Conservation (phyloP, 2,329 filamentous ascomycete species). For the Penicillium sp. region DNA sequence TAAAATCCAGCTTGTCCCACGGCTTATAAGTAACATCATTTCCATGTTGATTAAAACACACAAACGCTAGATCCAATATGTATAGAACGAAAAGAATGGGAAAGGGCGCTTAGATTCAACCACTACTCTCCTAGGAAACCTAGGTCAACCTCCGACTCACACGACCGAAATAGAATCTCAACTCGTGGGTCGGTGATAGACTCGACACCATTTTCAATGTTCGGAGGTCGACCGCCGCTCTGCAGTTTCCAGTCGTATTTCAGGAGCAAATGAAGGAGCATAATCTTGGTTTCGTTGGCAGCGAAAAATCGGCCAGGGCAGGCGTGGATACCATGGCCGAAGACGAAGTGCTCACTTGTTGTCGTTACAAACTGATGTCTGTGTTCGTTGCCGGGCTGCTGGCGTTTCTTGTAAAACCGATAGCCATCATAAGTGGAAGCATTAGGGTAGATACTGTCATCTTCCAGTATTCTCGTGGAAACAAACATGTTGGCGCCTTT, state of each 20-base stretch:
- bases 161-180: slow-evolving; percentile 26
- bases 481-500: slow-evolving; percentile 26
- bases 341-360: slow-evolving; percentile 29
- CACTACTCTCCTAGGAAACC: slow-evolving; percentile 17
- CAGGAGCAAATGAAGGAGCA: slow-evolving; percentile 50
- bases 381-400: slow-evolving; percentile 30
- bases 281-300: slow-evolving; percentile 55
- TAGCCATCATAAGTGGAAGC: slow-evolving; percentile 34
- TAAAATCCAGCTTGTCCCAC: neutral
- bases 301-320: slow-evolving; percentile 58
- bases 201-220: slow-evolving; percentile 47
- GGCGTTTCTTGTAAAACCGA: slow-evolving; percentile 33
- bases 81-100: neutral
- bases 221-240: slow-evolving; percentile 37
- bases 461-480: slow-evolving; percentile 22
- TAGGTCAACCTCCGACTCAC: slow-evolving; percentile 27
- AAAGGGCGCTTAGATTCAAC: neutral
- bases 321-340: slow-evolving; percentile 38
- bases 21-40: neutral
- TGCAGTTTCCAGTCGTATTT: slow-evolving; percentile 54
- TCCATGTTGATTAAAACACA: neutral
- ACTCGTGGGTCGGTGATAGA: slow-evolving; percentile 35
- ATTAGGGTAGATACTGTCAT: slow-evolving; percentile 28
- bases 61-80: neutral
- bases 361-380: slow-evolving; percentile 32